phyloP scores from a whole-genome alignment of 2,329 filamentous ascomycete genomes.

The Apiospora koreana region DNA sequence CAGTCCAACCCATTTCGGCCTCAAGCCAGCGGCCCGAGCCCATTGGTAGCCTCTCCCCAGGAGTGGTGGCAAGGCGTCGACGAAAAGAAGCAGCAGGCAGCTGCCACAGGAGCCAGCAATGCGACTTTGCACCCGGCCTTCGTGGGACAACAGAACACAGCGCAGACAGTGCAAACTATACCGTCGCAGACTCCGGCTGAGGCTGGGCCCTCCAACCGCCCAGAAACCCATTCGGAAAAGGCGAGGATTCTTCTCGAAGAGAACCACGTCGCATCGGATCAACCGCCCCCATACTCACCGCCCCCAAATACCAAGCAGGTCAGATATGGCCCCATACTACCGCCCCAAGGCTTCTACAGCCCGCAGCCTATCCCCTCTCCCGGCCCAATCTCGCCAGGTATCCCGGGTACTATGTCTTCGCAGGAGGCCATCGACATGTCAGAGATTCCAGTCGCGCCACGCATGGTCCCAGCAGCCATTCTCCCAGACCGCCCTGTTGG shows the following conservation, averaged over 20 bases:
- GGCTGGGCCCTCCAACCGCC: conserved; percentile 20
- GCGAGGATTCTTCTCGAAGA: conserved; percentile 40
- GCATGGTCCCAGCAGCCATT: conserved; percentile 22
- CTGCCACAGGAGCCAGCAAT: neutral
- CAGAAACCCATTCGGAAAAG: conserved; percentile 38
- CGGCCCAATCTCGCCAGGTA: conserved; percentile 61
- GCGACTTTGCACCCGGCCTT: neutral
- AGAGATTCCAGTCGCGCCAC: conserved; percentile 54
- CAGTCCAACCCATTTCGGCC: conserved; percentile 45
- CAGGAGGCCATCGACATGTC: conserved; percentile 62
- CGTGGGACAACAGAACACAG: conserved; percentile 20
- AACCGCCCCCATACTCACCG: conserved; percentile 59
- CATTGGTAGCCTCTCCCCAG: conserved; percentile 18
- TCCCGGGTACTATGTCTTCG: conserved; percentile 63
- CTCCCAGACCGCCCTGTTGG: conserved; percentile 48
- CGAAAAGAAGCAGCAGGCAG: conserved; percentile 16
- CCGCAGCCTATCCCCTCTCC: conserved; percentile 58
- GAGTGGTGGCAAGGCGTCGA: conserved; percentile 31
- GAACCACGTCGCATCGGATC: conserved; percentile 36
- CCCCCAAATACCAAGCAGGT: conserved; percentile 40
- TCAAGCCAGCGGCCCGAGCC: conserved; percentile 38
- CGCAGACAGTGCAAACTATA: conserved; percentile 21
- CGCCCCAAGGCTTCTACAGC: conserved; percentile 51
- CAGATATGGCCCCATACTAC: conserved; percentile 60
- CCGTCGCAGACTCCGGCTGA: conserved; percentile 27